Conservation (phyloP, 192 early-diverging fungal genomes). For the Umbelopsis isabellina region DNA sequence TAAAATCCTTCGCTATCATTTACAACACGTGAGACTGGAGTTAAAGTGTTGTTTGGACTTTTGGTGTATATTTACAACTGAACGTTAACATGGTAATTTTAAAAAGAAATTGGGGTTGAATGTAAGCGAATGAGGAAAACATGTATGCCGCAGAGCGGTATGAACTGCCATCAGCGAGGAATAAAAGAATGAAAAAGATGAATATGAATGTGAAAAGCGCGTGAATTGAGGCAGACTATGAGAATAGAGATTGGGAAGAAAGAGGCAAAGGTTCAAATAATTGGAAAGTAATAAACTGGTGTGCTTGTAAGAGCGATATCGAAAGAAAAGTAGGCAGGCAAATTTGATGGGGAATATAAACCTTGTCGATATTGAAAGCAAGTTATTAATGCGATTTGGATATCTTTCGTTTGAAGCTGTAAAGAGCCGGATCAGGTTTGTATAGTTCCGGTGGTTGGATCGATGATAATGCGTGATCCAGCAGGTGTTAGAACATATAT, state of each 20-base stretch:
- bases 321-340: background rate
- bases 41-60: slow-evolving; percentile 7
- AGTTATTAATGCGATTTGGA: slow-evolving; percentile 12
- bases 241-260: no score
- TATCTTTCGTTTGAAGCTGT: background rate
- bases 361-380: background rate
- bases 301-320: no score
- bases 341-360: slow-evolving; percentile 13
- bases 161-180: no score
- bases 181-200: no score
- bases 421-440: slow-evolving; percentile 7
- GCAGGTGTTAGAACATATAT: slow-evolving; percentile 31
- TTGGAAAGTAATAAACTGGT: background rate
- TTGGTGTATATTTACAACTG: slow-evolving; percentile 23
- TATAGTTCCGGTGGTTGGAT: slow-evolving; percentile 28
- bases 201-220: no score
- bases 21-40: background rate
- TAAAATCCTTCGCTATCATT: background rate
- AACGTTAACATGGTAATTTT: slow-evolving; percentile 14
- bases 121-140: background rate
- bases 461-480: slow-evolving; percentile 27
- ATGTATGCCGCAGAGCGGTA: no score
- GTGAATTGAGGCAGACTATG: no score
- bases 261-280: no score
- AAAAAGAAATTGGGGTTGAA: background rate